Base-by-base conservation (phyloP, 2,329 filamentous ascomycete genomes). In the Fusarium caatingaense region DNA sequence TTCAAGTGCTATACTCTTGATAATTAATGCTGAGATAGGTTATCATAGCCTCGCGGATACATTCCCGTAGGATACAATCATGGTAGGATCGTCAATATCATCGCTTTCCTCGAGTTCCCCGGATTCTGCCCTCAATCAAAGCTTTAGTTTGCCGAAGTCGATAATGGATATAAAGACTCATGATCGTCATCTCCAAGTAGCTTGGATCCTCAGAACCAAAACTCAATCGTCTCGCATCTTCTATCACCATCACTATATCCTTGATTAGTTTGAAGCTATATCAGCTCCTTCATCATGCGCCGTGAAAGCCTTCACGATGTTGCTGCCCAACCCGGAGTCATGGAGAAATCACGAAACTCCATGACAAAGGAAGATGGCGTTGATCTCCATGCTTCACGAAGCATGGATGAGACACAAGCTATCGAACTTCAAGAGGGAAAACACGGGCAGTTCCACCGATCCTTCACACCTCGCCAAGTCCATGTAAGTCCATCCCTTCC, bases 401-500 rank as follows among this genome's bases (percentile, higher is more conserved):
- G 64, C 18, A 42, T 64, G 16, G 59, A 48, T 1, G 67, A 70
- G 25, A 56, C 53, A 2, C 53, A 57, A 23, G 51, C 62, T 12
- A 53, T 61, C n/a, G 56, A 54, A n/a, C 30, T 65, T 21, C 42
- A 62, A 28, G 68, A 69, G 34, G 37, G 42, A 16, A 57, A 62
- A 12, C 50, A 69, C 42, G 71, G 71, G 11, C 41, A 67, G 21
- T 68, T 73, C 20, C 71, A 72, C 30, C 60, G 71, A n/a, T 72
- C 58, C 18, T 73, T 73, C 15, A 66, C 60, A 7, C 66, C 66
- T 13, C 57, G 64, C 7, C 70, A 73, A 57, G 65, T 73, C 7
- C 70, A 73, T 25, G 71, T 63, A 66, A 47, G 64, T n/a, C 20
- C 5, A 3, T 18, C 8, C 15, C 30, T 13, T 25, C n/a, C 18